A percentile compares a stretch with the other conserved stretches of the same genome.
Evolutionary conservation across 192 early-diverging fungal genomes (phyloP).

Genomic region (Funneliformis geosporum): DNA sequence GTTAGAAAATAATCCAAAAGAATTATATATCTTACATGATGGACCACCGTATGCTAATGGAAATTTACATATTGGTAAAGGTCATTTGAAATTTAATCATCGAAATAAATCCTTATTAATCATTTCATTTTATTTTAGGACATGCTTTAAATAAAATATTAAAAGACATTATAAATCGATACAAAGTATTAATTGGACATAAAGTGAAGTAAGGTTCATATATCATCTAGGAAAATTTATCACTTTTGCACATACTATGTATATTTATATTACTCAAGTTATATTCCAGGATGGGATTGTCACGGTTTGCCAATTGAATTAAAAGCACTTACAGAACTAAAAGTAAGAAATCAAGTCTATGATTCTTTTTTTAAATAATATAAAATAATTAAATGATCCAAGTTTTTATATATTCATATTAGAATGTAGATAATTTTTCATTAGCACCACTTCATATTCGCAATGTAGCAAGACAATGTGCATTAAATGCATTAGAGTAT

Average conservation of each 20-base stretch:
- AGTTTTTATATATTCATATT: background rate
- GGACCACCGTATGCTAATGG: constrained; percentile 85
- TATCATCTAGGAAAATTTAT: background rate
- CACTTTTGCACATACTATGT: background rate
- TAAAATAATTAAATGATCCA: background rate
- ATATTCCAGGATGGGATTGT: constrained; percentile 79
- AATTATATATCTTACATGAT: constrained; percentile 76
- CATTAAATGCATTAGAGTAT: constrained; percentile 56
- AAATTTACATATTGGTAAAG: constrained; percentile 55
- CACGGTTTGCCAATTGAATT: constrained; percentile 82
- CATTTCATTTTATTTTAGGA: constrained; percentile 32
- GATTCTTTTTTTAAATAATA: background rate
- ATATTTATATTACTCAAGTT: constrained; percentile 37
- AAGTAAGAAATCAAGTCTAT: constrained; percentile 31
- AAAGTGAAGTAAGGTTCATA: constrained; percentile 58
- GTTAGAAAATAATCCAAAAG: constrained; percentile 63
- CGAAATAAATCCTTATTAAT: background rate
- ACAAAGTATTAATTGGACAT: constrained; percentile 68
- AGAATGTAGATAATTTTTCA: constrained; percentile 29
- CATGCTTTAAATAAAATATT: constrained; percentile 84
- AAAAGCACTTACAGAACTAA: constrained; percentile 68
- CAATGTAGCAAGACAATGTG: constrained; percentile 58
- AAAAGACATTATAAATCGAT: constrained; percentile 78
- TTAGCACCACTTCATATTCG: constrained; percentile 55
- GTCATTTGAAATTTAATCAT: background rate